A percentile compares a stretch with the other conserved stretches of the same genome.
Evolutionary conservation across 768 basidiomycete genomes (phyloP).

Genomic region (Calocera cornea): DNA sequence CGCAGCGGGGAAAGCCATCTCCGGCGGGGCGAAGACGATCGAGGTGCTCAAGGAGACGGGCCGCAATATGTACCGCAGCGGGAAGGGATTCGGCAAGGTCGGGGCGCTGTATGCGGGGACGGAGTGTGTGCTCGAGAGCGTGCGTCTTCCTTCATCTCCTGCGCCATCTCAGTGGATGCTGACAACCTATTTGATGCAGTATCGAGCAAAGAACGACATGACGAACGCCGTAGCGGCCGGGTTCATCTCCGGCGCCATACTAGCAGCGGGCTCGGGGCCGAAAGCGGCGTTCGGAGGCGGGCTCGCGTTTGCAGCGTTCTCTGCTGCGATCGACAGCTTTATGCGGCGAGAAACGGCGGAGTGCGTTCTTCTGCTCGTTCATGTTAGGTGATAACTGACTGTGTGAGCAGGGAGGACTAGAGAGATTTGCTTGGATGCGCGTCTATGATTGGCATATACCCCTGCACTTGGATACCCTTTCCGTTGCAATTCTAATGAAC

Average conservation of each 20-base stretch:
- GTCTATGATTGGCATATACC: background rate
- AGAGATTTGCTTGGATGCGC: background rate
- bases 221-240: conserved; percentile 80
- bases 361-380: conserved; percentile 31
- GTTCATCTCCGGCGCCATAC: conserved; percentile 74
- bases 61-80: conserved; percentile 73
- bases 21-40: conserved; percentile 61
- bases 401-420: background rate
- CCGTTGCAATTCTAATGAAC: background rate
- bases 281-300: conserved; percentile 80
- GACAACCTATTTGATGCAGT: conserved; percentile 35
- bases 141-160: conserved; percentile 31
- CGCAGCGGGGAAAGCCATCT: conserved; percentile 30
- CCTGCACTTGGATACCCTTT: background rate
- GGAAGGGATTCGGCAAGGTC: conserved; percentile 88
- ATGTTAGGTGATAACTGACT: background rate
- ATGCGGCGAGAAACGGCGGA: conserved; percentile 67
- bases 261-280: conserved; percentile 78
- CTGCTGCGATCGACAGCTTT: conserved; percentile 77
- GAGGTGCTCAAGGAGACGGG: conserved; percentile 92
- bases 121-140: conserved; percentile 90
- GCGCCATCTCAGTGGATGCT: background rate
- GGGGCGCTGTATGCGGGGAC: conserved; percentile 89
- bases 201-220: conserved; percentile 92
- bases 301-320: conserved; percentile 85